Evolutionary conservation across 164 flowering plant genomes (phyloP).

Genomic region (Paratinospora sagittata): DNA sequence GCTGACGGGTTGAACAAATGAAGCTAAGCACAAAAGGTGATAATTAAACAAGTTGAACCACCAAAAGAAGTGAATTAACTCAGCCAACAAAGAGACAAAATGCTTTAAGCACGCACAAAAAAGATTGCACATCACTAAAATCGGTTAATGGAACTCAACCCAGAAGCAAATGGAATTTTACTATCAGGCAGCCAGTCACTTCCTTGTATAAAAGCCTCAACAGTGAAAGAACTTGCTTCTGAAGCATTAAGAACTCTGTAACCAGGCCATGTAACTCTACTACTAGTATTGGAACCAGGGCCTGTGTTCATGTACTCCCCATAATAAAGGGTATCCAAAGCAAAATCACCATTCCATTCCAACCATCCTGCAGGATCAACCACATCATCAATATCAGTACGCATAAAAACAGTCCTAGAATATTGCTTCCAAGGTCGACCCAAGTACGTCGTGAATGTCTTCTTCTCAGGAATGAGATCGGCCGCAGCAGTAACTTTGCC

Average conservation of each 20-base stretch:
- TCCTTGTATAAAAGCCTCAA: slow-evolving; percentile 53
- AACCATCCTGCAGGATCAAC: slow-evolving; percentile 71
- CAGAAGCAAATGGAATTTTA: slow-evolving; percentile 34
- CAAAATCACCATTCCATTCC: slow-evolving; percentile 64
- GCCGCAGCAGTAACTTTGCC: slow-evolving; percentile 60
- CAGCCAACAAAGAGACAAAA: not conserved
- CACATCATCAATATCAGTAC: slow-evolving; percentile 38
- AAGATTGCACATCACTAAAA: not conserved
- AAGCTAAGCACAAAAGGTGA: too few species aligned
- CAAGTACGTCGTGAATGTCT: slow-evolving; percentile 45
- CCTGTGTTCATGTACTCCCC: slow-evolving; percentile 79
- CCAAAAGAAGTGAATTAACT: too few species aligned
- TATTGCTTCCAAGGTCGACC: slow-evolving; percentile 87
- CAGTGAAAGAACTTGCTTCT: slow-evolving; percentile 64
- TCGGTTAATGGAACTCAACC: slow-evolving; percentile 17
- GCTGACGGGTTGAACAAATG: not conserved
- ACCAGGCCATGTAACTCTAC: slow-evolving; percentile 80
- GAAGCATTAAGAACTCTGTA: slow-evolving; percentile 44
- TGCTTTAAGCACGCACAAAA: not conserved
- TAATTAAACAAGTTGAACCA: too few species aligned
- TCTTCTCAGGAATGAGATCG: slow-evolving; percentile 51
- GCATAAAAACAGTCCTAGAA: slow-evolving; percentile 60
- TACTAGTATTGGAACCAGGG: slow-evolving; percentile 57
- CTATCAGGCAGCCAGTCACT: slow-evolving; percentile 48
- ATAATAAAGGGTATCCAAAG: slow-evolving; percentile 55